Percentiles rank a stretch among this genome's conserved stretches.
Evolutionary conservation across 257 asterid species (phyloP).

Genomic region (Capsicum baccatum): DNA sequence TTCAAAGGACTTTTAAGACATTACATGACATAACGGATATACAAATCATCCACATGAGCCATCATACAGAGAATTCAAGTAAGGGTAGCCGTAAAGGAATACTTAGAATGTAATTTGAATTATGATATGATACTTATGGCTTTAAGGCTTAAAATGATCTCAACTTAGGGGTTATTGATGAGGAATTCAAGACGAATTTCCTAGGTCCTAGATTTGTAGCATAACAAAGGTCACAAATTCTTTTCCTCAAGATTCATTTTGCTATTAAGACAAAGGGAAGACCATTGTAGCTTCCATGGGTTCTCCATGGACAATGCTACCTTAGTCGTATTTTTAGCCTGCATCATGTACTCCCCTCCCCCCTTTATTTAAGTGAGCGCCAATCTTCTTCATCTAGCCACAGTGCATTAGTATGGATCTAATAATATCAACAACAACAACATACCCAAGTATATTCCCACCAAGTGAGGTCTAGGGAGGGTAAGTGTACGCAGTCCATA

Average conservation of each 20-base stretch:
- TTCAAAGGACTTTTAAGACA: background rate
- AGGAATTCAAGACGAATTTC: background rate
- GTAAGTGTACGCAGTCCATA: too few relatives aligned
- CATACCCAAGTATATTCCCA: too few relatives aligned
- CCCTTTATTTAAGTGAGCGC: background rate
- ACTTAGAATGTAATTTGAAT: background rate
- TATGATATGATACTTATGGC: background rate
- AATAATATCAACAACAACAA: background rate
- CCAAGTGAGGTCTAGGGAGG: too few relatives aligned
- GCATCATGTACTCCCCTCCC: background rate
- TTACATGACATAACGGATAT: background rate
- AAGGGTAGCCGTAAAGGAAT: background rate
- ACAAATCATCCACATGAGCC: background rate
- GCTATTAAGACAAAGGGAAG: background rate
- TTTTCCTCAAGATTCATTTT: background rate
- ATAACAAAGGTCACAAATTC: background rate
- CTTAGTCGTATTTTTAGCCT: background rate
- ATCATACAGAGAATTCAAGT: slow-evolving; percentile 6
- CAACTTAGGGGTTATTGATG: background rate
- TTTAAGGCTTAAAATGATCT: background rate
- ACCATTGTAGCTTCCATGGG: background rate
- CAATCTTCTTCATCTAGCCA: background rate
- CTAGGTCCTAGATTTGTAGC: background rate
- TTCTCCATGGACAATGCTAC: background rate
- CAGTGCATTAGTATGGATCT: background rate